Evolutionary conservation across 1,139 yeast genomes (phyloP).

Genomic region (Saccharomycopsis crataegensis): DNA sequence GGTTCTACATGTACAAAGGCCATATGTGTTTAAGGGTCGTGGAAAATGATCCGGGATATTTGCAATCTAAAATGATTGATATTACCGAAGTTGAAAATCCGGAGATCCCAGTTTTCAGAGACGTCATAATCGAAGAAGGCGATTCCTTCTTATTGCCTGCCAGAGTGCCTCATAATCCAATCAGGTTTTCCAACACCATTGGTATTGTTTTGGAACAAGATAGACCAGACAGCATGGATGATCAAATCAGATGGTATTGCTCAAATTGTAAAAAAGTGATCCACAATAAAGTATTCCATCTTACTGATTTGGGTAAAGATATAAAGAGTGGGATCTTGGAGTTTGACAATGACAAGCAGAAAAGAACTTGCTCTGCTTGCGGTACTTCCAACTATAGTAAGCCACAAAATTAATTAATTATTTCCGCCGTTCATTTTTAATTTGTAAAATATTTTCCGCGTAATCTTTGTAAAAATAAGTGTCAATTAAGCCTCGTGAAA

Average conservation of each 20-base stretch:
- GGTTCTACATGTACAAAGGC: constrained; percentile 85
- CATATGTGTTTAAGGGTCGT: constrained; percentile 79
- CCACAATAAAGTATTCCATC: constrained; percentile 64
- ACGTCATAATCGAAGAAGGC: constrained; percentile 72
- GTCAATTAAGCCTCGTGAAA: too few species aligned
- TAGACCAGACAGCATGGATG: constrained; percentile 63
- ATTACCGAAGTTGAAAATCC: not conserved
- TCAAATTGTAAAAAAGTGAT: constrained; percentile 55
- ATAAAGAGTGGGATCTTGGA: constrained; percentile 73
- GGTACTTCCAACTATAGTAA: constrained; percentile 62
- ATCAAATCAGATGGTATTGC: constrained; percentile 84
- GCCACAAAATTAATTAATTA: constrained; percentile 32
- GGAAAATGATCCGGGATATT: constrained; percentile 34
- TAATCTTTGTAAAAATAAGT: too few species aligned
- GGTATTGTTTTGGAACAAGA: constrained; percentile 96
- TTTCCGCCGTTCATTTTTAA: too few species aligned
- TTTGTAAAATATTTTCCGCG: too few species aligned
- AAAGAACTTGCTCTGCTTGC: constrained; percentile 69
- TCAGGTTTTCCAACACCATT: constrained; percentile 74
- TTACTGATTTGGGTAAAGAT: constrained; percentile 82
- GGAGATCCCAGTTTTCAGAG: constrained; percentile 60
- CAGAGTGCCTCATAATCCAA: constrained; percentile 86
- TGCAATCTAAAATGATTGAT: constrained; percentile 4
- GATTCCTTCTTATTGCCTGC: constrained; percentile 82
- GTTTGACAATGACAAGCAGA: constrained; percentile 56